Base-by-base conservation (phyloP, 2,329 filamentous ascomycete genomes). In the Lecanoromycetidae sp. region DNA sequence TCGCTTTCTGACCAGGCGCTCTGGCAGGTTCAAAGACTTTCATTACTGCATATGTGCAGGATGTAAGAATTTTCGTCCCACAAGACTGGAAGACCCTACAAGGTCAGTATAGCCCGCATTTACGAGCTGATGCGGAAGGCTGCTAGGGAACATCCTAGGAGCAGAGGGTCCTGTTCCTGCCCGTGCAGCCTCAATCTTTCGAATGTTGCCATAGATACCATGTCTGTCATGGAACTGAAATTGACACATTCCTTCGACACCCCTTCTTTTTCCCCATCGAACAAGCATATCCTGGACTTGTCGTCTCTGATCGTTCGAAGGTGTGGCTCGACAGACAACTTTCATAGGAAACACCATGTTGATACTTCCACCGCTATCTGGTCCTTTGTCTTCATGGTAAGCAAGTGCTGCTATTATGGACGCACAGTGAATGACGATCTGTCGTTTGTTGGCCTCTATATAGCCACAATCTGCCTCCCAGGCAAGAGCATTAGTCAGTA, bases 241-340 rank as follows among this genome's bases (percentile, higher is more conserved):
- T 27, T 41, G 9, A 7, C 38, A 41, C 15, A 45, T 45, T 20
- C 43, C 43, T 22, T 45, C 43, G 6, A 45, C 33, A 4, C 43
- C 43, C 29, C 43, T 35, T 27, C 2, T 30, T 23, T 37, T n/a
- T 20, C 20, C 43, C 43, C 33, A 45, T 19, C 19, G 17, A 10
- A 9, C 33, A 8, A 45, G 27, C 15, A 27, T 15, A 20, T 26
- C 5, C 9, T 37, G 25, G n/a, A n/a, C 20, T 22, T 22, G 19
- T 19, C 19, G 20, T 37, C 22, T 38, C 13, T 45, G 43, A 12
- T 25, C 3, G 17, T 36, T 19, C 4, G 43, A 36, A 12, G 43
- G 43, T 19, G 43, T 29, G 3, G 27, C 15, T 9, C 26, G 43
- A 12, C 23, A 19, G 6, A 45, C 17, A 2, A 37, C 12, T 20